Evolutionary conservation across 2,329 filamentous ascomycete species (phyloP), one percentile per base, ranked within the genome.

Genomic region (Hawksworthiomyces lignivorus): DNA sequence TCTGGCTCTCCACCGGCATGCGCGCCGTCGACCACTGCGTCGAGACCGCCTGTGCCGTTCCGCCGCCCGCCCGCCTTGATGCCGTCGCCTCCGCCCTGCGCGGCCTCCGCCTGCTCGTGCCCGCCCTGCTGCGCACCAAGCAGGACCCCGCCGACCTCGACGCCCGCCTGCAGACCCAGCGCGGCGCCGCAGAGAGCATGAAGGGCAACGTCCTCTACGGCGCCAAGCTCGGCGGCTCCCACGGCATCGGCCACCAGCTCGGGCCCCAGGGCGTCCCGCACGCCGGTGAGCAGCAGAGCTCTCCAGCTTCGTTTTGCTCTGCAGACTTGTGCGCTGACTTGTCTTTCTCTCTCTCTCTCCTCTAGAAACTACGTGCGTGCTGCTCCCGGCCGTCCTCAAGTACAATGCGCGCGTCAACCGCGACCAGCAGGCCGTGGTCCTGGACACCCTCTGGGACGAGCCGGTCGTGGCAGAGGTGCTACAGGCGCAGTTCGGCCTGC

Each of bases 1-100:
- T 77, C 17, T 82, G 75, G 76, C 58, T 80, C 2, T 72, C 69
- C 32, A 76, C 73, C 0, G 77, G 77, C 0, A 62, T 80, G 7
- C 62, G 75, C 8, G 66, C 70, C 0, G 64, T 79, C 0, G 75
- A 79, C 49, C 74, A 78, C 51, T 77, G 73, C 43, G 67, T 79
- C 4, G 75, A 79, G 55, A 69, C 69, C 2, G 53, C 73, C 5
- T 75, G 69, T 47, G 68, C 67, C 1, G 51, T 65, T 1, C 46
- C 52, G 3, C 65, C 70, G 9, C 52, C 55, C 7, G 54, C 52
- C 55, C 7, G 54, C 56, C 1, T 53, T 58, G 18, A 65, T 63
- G 18, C 39, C 43, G 15, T n/a, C n/a, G 48, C 28, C 3, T 24
- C 32, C 12, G 47, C 47, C 1, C 50, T 55, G 34, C 52, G 57